Conservation (phyloP, 371 early-diverging fungal genomes). For the Mucor plumbeus region DNA sequence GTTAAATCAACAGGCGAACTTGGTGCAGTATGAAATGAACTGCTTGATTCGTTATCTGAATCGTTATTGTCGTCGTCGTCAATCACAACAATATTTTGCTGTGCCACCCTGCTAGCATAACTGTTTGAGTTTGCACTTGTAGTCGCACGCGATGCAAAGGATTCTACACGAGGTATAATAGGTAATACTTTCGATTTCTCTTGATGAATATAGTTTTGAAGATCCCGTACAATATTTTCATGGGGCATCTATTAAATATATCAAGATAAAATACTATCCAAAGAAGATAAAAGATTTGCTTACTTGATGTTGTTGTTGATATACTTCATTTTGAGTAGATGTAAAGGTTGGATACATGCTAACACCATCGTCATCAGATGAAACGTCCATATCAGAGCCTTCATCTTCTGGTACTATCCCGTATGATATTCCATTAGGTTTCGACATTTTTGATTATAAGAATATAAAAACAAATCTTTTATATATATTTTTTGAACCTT, state of each 20-base stretch:
- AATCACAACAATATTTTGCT: not conserved
- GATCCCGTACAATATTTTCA: not conserved
- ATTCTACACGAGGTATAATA: not conserved
- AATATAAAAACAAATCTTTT: not conserved
- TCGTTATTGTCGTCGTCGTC: not conserved
- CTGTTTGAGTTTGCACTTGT: not conserved
- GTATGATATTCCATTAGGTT: not conserved
- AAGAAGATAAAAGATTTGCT: not conserved
- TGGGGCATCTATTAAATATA: not conserved
- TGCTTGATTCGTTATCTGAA: not conserved
- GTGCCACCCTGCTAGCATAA: not conserved
- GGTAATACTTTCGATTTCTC: not conserved
- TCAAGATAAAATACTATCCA: not conserved
- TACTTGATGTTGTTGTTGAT: not conserved
- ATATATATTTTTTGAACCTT: not conserved
- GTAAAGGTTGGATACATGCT: not conserved
- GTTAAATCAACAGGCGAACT: not conserved
- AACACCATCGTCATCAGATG: conserved; percentile 1
- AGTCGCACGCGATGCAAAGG: conserved; percentile 1
- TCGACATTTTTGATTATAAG: not conserved
- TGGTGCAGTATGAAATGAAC: conserved; percentile 10
- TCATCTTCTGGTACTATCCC: not conserved
- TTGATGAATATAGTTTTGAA: not conserved
- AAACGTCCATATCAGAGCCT: conserved; percentile 21
- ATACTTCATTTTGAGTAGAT: not conserved